Evolutionary conservation across 495 filamentous ascomycete species (phyloP).

Genomic region (Aspergillus avenaceus): DNA sequence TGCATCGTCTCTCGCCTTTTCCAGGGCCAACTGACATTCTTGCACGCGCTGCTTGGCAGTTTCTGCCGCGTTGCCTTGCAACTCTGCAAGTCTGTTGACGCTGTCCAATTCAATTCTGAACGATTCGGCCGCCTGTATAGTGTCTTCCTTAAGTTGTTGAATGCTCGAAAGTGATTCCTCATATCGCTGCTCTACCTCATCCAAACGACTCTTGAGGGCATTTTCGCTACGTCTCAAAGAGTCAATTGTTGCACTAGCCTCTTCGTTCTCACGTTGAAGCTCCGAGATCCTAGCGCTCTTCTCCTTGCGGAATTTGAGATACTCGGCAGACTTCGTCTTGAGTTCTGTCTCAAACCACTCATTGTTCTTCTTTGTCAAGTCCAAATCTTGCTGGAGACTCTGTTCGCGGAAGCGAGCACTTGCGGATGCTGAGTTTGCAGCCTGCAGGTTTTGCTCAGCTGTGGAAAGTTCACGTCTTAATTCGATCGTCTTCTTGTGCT

Average conservation of each 20-base stretch:
- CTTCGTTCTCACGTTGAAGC: constrained; percentile 84
- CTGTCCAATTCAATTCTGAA: constrained; percentile 81
- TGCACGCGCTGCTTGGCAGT: constrained; percentile 76
- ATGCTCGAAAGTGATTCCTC: constrained; percentile 78
- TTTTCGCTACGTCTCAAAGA: constrained; percentile 74
- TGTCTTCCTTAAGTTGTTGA: constrained; percentile 79
- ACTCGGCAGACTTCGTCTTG: constrained; percentile 80
- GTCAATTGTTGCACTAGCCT: constrained; percentile 69
- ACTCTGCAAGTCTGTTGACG: constrained; percentile 71
- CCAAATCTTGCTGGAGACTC: constrained; percentile 80
- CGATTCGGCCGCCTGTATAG: constrained; percentile 70
- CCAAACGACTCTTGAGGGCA: constrained; percentile 70
- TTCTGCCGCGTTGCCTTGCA: constrained; percentile 78
- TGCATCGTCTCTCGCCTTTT: constrained; percentile 74
- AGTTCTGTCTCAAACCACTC: constrained; percentile 90
- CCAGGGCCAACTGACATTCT: constrained; percentile 72
- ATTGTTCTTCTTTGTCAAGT: constrained; percentile 77
- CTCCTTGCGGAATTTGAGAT: constrained; percentile 89
- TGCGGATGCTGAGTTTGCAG: constrained; percentile 68
- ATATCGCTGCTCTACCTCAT: constrained; percentile 79
- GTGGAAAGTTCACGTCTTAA: constrained; percentile 73
- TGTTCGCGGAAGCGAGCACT: constrained; percentile 85
- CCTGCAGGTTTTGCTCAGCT: constrained; percentile 77
- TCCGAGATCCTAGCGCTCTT: constrained; percentile 82
- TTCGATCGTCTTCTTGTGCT: constrained; percentile 83